Evolutionary conservation across 2,329 filamentous ascomycete species (phyloP).

Genomic region (Pestalotiopsis sp.): DNA sequence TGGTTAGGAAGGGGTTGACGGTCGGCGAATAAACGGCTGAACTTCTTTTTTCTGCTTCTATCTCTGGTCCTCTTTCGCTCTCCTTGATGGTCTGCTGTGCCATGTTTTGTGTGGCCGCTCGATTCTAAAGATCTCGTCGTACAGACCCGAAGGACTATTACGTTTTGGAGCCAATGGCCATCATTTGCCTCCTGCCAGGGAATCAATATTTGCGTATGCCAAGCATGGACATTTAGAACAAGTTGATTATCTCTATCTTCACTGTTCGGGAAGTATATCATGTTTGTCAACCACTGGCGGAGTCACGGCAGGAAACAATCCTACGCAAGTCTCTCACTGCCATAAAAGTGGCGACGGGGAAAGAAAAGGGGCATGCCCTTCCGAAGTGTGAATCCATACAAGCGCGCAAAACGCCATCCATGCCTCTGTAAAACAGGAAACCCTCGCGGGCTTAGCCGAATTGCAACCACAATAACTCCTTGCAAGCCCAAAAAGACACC

Average conservation of each 20-base stretch:
- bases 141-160: not conserved
- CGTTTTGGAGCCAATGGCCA: too few relatives aligned
- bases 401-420: not conserved
- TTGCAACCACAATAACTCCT: not conserved
- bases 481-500: not conserved
- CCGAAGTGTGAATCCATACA: too few relatives aligned
- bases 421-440: not conserved
- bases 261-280: too few relatives aligned
- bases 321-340: too few relatives aligned
- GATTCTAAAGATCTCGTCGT: not conserved
- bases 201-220: too few relatives aligned
- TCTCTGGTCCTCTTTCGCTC: not conserved
- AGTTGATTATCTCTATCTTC: too few relatives aligned
- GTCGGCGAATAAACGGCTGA: slow-evolving; percentile 8
- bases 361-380: too few relatives aligned
- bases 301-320: too few relatives aligned
- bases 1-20: slow-evolving; percentile 3
- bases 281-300: too few relatives aligned
- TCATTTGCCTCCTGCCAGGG: too few relatives aligned
- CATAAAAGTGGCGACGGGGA: too few relatives aligned
- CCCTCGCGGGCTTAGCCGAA: not conserved
- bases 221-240: too few relatives aligned
- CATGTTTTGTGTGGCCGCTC: not conserved
- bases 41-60: slow-evolving; percentile 10
- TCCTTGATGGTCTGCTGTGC: not conserved